Conservation (phyloP, 345 rosid genomes). For the Acer yangbiense region DNA sequence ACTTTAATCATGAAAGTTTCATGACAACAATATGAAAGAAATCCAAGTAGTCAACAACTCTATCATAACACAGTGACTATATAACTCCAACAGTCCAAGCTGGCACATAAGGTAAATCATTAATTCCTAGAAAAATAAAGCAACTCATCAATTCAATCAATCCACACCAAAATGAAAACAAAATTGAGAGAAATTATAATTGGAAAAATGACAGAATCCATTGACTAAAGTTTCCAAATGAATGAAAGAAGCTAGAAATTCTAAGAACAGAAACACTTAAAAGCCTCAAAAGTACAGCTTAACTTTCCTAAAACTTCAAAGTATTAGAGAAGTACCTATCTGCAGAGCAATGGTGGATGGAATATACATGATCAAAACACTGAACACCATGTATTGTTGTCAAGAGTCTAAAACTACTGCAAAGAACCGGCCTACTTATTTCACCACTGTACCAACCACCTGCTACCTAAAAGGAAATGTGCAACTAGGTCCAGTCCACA, state of each 20-base stretch:
- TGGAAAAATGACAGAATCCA: slow-evolving; percentile 13
- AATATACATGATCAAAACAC: slow-evolving; percentile 35
- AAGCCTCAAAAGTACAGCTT: slow-evolving; percentile 36
- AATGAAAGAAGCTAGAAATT: slow-evolving; percentile 21
- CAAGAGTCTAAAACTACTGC: slow-evolving; percentile 31
- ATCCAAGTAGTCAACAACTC: neutral
- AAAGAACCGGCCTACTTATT: slow-evolving; percentile 35
- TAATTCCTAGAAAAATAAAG: neutral
- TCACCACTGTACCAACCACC: slow-evolving; percentile 28
- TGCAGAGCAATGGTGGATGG: slow-evolving; percentile 31
- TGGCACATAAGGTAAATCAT: neutral
- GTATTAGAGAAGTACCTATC: slow-evolving; percentile 40
- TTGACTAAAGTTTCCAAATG: slow-evolving; percentile 18
- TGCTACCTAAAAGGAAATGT: slow-evolving; percentile 19
- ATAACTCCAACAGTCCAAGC: neutral
- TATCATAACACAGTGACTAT: neutral
- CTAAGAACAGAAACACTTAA: slow-evolving; percentile 19
- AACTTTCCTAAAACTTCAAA: slow-evolving; percentile 34
- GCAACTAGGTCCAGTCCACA: neutral
- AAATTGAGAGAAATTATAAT: neutral
- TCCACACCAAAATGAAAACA: neutral
- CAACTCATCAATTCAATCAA: neutral
- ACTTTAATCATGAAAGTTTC: no score
- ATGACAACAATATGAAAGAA: neutral
- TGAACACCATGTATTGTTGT: slow-evolving; percentile 32